phyloP scores from a whole-genome alignment of 768 basidiomycete genomes.

The Pleurotus giganteus region DNA sequence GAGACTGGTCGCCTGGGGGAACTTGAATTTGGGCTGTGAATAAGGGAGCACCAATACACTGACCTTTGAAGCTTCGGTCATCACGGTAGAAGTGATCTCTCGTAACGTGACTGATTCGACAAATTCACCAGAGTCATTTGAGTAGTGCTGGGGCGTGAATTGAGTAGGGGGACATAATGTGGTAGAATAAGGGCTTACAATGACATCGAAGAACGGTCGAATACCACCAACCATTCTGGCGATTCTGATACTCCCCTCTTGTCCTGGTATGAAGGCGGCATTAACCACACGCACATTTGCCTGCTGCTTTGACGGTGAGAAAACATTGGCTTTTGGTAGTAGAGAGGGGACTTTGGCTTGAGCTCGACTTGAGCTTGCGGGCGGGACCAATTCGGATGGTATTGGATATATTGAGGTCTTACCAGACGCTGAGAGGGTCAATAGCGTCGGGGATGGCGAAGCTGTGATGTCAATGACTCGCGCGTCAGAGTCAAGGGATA shows the following conservation, averaged over 20 bases:
- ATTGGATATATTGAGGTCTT: conserved; percentile 57
- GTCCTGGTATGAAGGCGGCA: conserved; percentile 41
- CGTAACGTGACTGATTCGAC: not conserved
- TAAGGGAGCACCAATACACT: not conserved
- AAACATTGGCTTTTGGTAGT: conserved; percentile 49
- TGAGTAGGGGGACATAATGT: conserved; percentile 2
- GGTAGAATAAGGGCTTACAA: conserved; percentile 40
- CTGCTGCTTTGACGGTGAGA: conserved; percentile 36
- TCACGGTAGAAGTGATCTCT: not conserved
- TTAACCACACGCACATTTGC: conserved; percentile 39
- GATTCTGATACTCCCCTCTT: conserved; percentile 45
- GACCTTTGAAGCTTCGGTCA: not conserved
- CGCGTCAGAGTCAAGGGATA: conserved; percentile 66
- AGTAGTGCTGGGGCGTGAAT: conserved; percentile 2
- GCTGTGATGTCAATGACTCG: conserved; percentile 38
- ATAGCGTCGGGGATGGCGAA: conserved; percentile 32
- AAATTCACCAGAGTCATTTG: not conserved
- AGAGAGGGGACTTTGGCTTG: conserved; percentile 49
- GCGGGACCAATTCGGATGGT: conserved; percentile 39
- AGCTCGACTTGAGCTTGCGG: conserved; percentile 35
- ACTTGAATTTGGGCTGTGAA: not conserved
- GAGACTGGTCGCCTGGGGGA: conserved; percentile 41
- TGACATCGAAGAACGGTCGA: conserved; percentile 54
- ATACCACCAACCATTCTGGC: conserved; percentile 55
- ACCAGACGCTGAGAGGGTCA: conserved; percentile 59